Evolutionary conservation across 2,329 filamentous ascomycete species (phyloP), one percentile per base, ranked within the genome.

Genomic region (Mycosphaerella arachidis): DNA sequence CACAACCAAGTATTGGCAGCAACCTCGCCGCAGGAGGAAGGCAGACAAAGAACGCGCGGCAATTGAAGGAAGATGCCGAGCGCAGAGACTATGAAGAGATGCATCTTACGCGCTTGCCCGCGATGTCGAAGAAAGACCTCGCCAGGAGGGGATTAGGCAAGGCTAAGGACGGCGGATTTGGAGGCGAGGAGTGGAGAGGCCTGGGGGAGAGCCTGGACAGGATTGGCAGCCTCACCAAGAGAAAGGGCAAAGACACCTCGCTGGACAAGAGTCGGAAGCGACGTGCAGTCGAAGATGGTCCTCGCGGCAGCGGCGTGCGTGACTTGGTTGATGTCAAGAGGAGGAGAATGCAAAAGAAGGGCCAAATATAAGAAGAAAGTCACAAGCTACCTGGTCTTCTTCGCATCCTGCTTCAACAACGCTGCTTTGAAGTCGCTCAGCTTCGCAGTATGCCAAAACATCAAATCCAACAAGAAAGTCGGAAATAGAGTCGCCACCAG

Each of bases 151-250:
- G 79, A 31, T 78, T 74, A 3, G 75, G 73, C 48, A 73, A 74
- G 37, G 72, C 74, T 35, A 69, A 70, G 58, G 76, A 79, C 72
- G 78, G 69, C 76, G 86, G 81, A 75, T 97, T 90, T 77, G 93
- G 93, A 63, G 94, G 94, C 55, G 94, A 97, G 76, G 94, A 97
- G 72, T 97, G 92, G 91, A 85, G 88, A 64, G 87, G 89, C 29
- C 79, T 99, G 48, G 91, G 90, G 58, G 88, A 92, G 72, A 91
- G 92, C 7, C 84, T 92, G 55, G 91, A 96, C 76, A 83, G 93
- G 48, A 96, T 97, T 75, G 88, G 92, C 68, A 82, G 87, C 63
- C 79, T 96, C 70, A 97, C 92, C 6, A 86, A 85, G 75, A 84
- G 84, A 71, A 90, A 86, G 74, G 79, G 80, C 53, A 77, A 82